Evolutionary conservation across 768 basidiomycete species (phyloP).

Genomic region (Tylopilus subfusipes): DNA sequence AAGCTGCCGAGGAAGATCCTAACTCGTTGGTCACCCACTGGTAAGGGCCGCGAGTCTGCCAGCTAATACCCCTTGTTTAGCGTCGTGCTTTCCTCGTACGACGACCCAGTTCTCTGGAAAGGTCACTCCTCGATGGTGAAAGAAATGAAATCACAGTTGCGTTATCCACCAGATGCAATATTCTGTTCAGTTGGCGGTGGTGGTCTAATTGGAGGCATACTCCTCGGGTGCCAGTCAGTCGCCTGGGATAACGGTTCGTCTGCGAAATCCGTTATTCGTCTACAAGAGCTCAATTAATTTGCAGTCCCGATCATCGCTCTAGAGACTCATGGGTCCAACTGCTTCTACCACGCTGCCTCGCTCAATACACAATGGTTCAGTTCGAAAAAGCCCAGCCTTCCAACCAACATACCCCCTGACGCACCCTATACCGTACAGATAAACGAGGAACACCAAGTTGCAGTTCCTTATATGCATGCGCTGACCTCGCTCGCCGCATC

Average conservation of each 20-base stretch:
- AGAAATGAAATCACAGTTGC: constrained; percentile 58
- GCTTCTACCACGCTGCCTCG: constrained; percentile 69
- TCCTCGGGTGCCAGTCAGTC: constrained; percentile 57
- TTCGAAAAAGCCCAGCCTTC: constrained; percentile 30
- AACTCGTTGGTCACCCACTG: constrained; percentile 38
- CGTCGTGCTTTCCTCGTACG: constrained; percentile 68
- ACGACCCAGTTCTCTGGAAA: constrained; percentile 66
- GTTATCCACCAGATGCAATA: constrained; percentile 59
- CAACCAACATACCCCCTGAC: constrained; percentile 26
- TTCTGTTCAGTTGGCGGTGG: constrained; percentile 79
- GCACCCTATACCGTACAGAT: constrained; percentile 42
- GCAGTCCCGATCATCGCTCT: constrained; percentile 62
- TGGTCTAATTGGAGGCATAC: constrained; percentile 66
- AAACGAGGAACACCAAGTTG: constrained; percentile 43
- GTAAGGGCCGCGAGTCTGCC: background rate
- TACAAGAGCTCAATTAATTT: background rate
- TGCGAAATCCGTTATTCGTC: background rate
- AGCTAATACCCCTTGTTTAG: constrained; percentile 33
- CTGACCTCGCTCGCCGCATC: constrained; percentile 68
- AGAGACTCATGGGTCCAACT: constrained; percentile 71
- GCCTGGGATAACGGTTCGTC: constrained; percentile 68
- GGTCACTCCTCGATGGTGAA: constrained; percentile 73
- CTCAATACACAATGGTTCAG: constrained; percentile 43
- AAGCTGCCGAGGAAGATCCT: constrained; percentile 40
- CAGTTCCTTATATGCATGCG: constrained; percentile 52